Evolutionary conservation across 2,329 filamentous ascomycete genomes (phyloP).

Genomic region (Cercospora brassicicola): DNA sequence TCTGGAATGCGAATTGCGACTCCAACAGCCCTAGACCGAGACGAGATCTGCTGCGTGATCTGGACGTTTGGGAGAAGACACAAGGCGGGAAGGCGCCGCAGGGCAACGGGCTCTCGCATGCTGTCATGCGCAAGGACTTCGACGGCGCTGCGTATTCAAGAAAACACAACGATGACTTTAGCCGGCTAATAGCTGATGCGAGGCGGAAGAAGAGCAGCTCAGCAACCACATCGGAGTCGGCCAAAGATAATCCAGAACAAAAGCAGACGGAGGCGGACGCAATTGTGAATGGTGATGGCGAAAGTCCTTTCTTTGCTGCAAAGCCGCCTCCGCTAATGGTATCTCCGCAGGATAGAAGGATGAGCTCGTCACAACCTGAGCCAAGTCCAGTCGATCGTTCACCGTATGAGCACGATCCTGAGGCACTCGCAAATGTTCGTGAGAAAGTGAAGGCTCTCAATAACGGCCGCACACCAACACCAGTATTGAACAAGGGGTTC

Average conservation of each 20-base stretch:
- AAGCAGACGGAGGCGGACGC: background rate
- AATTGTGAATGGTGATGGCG: constrained; percentile 18
- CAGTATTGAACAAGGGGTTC: constrained; percentile 29
- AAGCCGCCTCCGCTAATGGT: constrained; percentile 11
- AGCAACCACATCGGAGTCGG: constrained; percentile 20
- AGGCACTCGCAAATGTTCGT: constrained; percentile 29
- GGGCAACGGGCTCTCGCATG: constrained; percentile 43
- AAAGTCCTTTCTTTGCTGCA: constrained; percentile 23
- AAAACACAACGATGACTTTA: constrained; percentile 73
- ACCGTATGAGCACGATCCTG: constrained; percentile 32
- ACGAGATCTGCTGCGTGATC: constrained; percentile 69
- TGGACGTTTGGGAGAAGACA: constrained; percentile 84
- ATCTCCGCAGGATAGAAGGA: constrained; percentile 4
- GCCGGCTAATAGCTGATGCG: constrained; percentile 75
- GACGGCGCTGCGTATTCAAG: constrained; percentile 74
- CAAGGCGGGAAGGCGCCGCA: constrained; percentile 63
- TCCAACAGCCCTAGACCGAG: constrained; percentile 70
- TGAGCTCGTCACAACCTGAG: background rate
- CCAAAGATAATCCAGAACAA: constrained; percentile 12
- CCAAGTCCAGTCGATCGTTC: constrained; percentile 5
- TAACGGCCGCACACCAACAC: constrained; percentile 20
- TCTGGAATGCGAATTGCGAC: constrained; percentile 98
- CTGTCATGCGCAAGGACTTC: constrained; percentile 83
- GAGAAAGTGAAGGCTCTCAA: constrained; percentile 33
- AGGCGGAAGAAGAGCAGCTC: constrained; percentile 52